Conservation (phyloP, 768 basidiomycete species). For the Collybia sordida region DNA sequence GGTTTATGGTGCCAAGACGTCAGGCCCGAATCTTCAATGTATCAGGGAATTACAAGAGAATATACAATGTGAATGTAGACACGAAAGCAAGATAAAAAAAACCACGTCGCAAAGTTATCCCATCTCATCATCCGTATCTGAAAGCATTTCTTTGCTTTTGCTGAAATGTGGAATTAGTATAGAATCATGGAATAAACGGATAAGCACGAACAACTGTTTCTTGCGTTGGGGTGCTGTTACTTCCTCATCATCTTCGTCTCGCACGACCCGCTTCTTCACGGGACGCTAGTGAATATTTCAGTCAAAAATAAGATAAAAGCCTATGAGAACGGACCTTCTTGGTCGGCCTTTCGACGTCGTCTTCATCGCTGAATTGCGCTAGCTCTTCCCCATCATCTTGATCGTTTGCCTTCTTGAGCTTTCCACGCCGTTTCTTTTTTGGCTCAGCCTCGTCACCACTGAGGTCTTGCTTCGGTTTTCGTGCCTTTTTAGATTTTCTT, state of each 20-base stretch:
- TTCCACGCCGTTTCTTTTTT: conserved; percentile 72
- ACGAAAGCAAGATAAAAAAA: conserved; percentile 2
- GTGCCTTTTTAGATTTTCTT: conserved; percentile 53
- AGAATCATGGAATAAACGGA: not conserved
- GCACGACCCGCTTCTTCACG: conserved; percentile 72
- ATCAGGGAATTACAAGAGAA: no score
- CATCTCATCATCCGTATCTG: conserved; percentile 88
- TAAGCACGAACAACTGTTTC: conserved; percentile 66
- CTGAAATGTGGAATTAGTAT: conserved; percentile 33
- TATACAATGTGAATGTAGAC: no score
- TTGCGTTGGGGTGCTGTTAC: conserved; percentile 56
- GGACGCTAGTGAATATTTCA: conserved; percentile 31
- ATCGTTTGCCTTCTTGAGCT: conserved; percentile 59
- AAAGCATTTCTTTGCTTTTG: conserved; percentile 87
- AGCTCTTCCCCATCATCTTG: conserved; percentile 63
- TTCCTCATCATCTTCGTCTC: conserved; percentile 79
- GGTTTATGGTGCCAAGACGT: no score
- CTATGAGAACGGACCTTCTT: conserved; percentile 55
- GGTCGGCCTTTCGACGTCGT: conserved; percentile 59
- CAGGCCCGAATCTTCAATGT: conserved; percentile 1
- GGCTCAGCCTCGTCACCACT: conserved; percentile 63
- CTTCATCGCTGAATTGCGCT: conserved; percentile 71
- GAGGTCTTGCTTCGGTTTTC: conserved; percentile 52
- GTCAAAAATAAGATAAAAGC: conserved; percentile 14
- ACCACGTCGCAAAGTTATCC: conserved; percentile 31